These are phyloP conservation scores for Suhomyces bribrorum DNA, from an alignment of 1,139 yeast genomes.

Conservation along the genomic window DNA sequence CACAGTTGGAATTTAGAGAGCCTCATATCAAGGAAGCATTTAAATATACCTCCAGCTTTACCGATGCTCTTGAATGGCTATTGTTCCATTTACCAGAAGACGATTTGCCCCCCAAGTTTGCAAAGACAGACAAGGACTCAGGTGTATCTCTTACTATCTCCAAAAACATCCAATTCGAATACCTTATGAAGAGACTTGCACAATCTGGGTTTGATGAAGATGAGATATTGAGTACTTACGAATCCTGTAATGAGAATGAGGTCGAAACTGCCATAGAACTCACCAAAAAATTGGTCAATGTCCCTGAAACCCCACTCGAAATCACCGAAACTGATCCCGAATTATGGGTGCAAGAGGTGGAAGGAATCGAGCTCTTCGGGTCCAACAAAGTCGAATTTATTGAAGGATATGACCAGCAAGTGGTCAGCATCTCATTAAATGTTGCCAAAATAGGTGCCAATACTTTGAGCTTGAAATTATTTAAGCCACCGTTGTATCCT, in stretches of 20 bases:
- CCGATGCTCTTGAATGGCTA: conserved; percentile 74
- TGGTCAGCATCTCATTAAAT: conserved; percentile 34
- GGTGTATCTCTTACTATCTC: conserved; percentile 52
- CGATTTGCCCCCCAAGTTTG: conserved; percentile 68
- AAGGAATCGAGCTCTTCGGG: conserved; percentile 61
- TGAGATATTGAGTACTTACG: conserved; percentile 55
- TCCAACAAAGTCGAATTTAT: conserved; percentile 24
- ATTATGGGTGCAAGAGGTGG: conserved; percentile 79
- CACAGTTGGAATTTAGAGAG: conserved; percentile 64
- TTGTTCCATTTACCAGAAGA: conserved; percentile 90
- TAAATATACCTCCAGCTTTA: conserved; percentile 54
- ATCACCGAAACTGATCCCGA: conserved; percentile 27
- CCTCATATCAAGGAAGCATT: conserved; percentile 74
- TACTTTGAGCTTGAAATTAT: conserved; percentile 50
- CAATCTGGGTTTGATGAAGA: conserved; percentile 73
- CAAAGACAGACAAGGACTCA: conserved; percentile 48
- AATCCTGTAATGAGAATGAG: conserved; percentile 46
- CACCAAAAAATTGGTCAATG: conserved; percentile 30
- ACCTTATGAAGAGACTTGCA: conserved; percentile 52
- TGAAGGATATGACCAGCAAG: conserved; percentile 24
- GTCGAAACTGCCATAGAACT: conserved; percentile 52
- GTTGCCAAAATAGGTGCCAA: conserved; percentile 32
- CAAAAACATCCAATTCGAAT: conserved; percentile 40
- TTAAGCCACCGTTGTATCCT: conserved; percentile 58
- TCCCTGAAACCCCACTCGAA: conserved; percentile 12